phyloP scores from a whole-genome alignment of 129 eudicot genomes.

The Solidago caesia region DNA sequence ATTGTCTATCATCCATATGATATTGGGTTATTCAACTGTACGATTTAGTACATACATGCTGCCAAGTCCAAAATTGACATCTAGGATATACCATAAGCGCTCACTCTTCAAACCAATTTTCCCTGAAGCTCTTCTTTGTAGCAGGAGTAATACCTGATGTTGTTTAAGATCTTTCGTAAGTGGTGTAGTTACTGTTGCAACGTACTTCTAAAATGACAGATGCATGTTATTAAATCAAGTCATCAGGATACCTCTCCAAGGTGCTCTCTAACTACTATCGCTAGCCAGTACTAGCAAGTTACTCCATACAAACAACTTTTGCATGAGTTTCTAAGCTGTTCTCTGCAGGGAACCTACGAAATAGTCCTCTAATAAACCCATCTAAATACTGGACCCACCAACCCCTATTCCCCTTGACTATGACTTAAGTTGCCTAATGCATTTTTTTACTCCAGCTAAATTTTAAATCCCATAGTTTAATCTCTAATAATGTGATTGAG shows the following conservation, averaged over 20 bases:
- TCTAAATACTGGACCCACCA: background rate
- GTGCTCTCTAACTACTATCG: background rate
- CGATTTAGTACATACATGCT: background rate
- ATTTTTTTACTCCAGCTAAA: background rate
- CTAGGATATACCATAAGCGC: background rate
- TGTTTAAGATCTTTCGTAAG: background rate
- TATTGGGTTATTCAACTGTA: background rate
- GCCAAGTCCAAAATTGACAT: conserved; percentile 12
- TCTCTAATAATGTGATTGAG: background rate
- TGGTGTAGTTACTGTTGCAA: conserved; percentile 1
- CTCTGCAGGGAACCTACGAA: background rate
- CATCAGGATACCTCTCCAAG: conserved; percentile 10
- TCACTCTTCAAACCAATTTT: conserved; percentile 1
- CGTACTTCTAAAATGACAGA: background rate
- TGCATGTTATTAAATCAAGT: background rate
- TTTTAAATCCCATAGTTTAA: background rate
- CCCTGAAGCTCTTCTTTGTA: background rate
- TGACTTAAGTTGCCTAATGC: background rate
- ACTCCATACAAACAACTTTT: background rate
- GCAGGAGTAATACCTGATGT: background rate
- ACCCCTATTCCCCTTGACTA: background rate
- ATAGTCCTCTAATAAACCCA: background rate
- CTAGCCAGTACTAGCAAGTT: background rate
- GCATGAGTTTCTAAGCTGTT: background rate
- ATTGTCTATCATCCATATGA: conserved; percentile 2